Evolutionary conservation across 2,329 filamentous ascomycete genomes (phyloP).

Genomic region (Dryadomyces quercus-mongolicae): DNA sequence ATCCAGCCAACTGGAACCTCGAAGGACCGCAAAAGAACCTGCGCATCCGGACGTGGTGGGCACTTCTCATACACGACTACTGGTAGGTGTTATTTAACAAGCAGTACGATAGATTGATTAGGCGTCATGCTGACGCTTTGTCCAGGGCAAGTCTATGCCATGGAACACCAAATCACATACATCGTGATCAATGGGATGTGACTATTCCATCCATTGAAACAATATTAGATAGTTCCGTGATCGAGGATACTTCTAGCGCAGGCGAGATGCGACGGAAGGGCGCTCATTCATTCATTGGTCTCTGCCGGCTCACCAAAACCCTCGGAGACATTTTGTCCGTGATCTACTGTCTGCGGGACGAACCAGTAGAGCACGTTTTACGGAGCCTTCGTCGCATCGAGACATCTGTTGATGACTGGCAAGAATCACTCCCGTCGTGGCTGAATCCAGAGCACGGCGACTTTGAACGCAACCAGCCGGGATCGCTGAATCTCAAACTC

Average conservation of each 20-base stretch:
- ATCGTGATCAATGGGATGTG: constrained; percentile 4
- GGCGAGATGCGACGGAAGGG: neutral
- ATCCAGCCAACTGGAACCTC: constrained; percentile 2
- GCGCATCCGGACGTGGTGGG: constrained; percentile 4
- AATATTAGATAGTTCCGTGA: neutral
- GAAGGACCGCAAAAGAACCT: neutral
- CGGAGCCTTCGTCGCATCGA: constrained; percentile 1
- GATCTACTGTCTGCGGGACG: neutral
- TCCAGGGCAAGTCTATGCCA: constrained; percentile 1
- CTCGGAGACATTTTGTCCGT: constrained; percentile 1
- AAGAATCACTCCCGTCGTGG: constrained; percentile 1
- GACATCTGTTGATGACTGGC: constrained; percentile 1
- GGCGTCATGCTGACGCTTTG: too few species aligned
- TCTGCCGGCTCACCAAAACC: constrained; percentile 1
- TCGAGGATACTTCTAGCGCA: neutral
- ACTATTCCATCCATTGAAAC: neutral
- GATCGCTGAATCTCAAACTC: neutral
- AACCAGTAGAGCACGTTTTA: neutral
- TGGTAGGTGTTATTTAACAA: neutral
- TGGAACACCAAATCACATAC: constrained; percentile 2
- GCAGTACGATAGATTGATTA: too few species aligned
- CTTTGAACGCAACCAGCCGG: neutral
- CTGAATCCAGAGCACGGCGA: neutral
- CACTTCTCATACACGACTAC: constrained; percentile 3
- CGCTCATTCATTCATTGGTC: neutral